Evolutionary conservation across 31 red algal species (phyloP), one percentile per base, ranked within the genome.

Genomic region (Asparagopsis taxiformis): DNA sequence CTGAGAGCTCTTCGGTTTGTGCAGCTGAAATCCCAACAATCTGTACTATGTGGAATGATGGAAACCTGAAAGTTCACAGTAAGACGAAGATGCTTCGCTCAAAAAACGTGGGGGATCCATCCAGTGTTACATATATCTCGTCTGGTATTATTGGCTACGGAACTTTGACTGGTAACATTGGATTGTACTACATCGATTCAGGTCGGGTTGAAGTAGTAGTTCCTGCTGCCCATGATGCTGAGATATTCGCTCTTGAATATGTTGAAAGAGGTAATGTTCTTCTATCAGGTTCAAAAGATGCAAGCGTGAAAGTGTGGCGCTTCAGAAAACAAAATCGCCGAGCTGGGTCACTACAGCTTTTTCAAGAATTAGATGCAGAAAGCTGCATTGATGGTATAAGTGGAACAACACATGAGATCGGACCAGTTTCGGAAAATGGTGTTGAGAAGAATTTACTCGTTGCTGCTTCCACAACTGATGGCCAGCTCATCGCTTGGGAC

Each of bases 221-320:
- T 32, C 33, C 25, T 4, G 59, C 62, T 19, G 84, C 84, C 36
- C 84, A 88, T 79, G 84, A 88, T 25, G 72, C 71, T 11, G 73
- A 56, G 26, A 51, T 88, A 26, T 53, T 31, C 56, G 72, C 62
- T 11, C 49, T 88, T 37, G 56, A 65, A 43, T 77, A 51, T 50
- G 41, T 77, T 9, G 43, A 46, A 48, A 43, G 39, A 9, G 35
- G 49, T 28, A 31, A 72, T 19, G 53, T 78, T 11, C 37, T 88
- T 16, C 35, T 88, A 2, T 78, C 84, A 25, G 73, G 62, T n/a
- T 88, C 84, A 13, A 77, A 78, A 32, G 84, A 88, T 62, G 84
- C 62, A 31, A 88, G 73, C 55, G 17, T 88, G 5, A 77, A 88
- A 51, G 24, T 88, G 30, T 88, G 84, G 84, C 50, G 57, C 29